A percentile compares a stretch with the other conserved stretches of the same genome.
phyloP scores from a whole-genome alignment of 495 filamentous ascomycete genomes.

The Staphylotrichum tortipilum region DNA sequence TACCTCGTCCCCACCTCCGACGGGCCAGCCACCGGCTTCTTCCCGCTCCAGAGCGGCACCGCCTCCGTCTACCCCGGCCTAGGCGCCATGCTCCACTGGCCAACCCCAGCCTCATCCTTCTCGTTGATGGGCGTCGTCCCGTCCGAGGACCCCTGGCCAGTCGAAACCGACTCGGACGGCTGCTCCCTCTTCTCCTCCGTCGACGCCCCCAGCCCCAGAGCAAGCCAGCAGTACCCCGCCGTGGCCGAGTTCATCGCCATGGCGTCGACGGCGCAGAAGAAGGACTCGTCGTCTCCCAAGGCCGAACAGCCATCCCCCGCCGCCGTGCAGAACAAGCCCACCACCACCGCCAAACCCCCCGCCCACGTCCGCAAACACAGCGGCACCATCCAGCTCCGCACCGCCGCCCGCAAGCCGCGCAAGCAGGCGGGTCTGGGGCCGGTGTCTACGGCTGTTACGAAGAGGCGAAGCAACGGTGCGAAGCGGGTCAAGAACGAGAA shows the following conservation, averaged over 20 bases:
- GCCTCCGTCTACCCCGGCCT: constrained; percentile 1
- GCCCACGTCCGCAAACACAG: neutral
- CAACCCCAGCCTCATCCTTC: neutral
- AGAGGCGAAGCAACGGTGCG: too few species aligned
- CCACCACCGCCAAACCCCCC: neutral
- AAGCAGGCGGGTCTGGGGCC: too few species aligned
- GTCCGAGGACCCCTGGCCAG: neutral
- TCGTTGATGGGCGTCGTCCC: neutral
- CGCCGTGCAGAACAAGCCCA: neutral
- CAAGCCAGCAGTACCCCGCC: neutral
- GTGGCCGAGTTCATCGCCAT: neutral
- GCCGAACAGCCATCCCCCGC: neutral
- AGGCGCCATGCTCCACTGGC: neutral
- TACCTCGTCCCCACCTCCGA: too few species aligned
- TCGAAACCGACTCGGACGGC: neutral
- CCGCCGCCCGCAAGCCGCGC: constrained; percentile 17
- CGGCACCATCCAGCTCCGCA: constrained; percentile 17
- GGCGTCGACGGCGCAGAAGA: neutral
- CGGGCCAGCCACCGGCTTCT: too few species aligned
- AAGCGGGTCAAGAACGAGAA: too few species aligned
- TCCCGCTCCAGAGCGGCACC: too few species aligned
- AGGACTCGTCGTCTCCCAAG: too few species aligned
- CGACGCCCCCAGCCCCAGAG: neutral
- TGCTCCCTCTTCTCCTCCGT: neutral
- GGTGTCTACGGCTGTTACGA: too few species aligned